Conservation (phyloP, 2,329 filamentous ascomycete genomes). For the Xylaria polymorpha region DNA sequence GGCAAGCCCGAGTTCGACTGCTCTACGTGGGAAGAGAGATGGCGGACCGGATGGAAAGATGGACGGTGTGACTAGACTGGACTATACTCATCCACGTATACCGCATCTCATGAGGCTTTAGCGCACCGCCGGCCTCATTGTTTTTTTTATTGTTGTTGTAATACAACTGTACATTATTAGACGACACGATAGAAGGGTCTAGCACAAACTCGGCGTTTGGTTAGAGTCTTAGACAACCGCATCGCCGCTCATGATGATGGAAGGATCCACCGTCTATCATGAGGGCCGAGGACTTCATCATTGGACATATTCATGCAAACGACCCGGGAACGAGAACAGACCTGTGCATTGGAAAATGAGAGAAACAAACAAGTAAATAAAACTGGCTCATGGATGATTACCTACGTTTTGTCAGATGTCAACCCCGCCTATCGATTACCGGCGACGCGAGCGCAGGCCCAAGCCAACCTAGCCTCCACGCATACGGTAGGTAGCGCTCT, state of each 20-base stretch:
- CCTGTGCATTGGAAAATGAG: background rate
- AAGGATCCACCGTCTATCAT: background rate
- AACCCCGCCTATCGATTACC: background rate
- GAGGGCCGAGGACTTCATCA: background rate
- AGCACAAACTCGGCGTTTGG: constrained; percentile 32
- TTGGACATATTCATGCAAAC: background rate
- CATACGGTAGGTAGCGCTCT: no score
- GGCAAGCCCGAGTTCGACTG: constrained; percentile 95
- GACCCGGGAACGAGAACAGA: background rate
- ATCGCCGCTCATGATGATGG: constrained; percentile 39
- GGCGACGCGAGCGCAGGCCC: background rate
- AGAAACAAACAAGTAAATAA: background rate
- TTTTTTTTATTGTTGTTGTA: constrained; percentile 19
- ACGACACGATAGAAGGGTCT: constrained; percentile 26
- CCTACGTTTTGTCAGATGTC: background rate
- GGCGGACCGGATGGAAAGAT: constrained; percentile 88
- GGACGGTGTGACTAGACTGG: constrained; percentile 65
- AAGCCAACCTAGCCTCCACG: no score
- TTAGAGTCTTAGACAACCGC: constrained; percentile 32
- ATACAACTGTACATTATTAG: constrained; percentile 35
- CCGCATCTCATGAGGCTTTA: constrained; percentile 4
- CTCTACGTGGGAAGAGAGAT: constrained; percentile 89
- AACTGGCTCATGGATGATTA: background rate
- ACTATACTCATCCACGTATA: background rate
- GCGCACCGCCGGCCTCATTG: background rate